Evolutionary conservation across 108 stramenopile species (phyloP).

Genomic region (Cyclostephanos tholiformis): DNA sequence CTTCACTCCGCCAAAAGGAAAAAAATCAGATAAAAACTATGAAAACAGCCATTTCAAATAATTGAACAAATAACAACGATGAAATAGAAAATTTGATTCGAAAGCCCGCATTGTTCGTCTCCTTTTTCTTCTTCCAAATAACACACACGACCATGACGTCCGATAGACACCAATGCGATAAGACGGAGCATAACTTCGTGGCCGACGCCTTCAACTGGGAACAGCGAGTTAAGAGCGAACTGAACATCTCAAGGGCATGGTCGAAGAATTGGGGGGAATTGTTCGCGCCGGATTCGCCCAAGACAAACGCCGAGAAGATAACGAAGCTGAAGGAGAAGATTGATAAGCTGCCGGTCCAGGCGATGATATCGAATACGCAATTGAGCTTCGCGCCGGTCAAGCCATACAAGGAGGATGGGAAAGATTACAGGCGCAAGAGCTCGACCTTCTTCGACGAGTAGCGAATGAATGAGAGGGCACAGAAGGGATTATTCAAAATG

Average conservation of each 20-base stretch:
- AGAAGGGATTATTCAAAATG: neutral
- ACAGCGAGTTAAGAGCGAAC: constrained; percentile 42
- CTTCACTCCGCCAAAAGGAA: no score
- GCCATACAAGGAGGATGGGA: constrained; percentile 23
- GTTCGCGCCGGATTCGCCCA: constrained; percentile 31
- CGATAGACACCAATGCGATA: constrained; percentile 42
- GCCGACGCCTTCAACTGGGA: constrained; percentile 50
- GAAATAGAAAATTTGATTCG: no score
- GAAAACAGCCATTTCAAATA: no score
- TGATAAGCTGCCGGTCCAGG: constrained; percentile 36
- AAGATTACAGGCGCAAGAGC: constrained; percentile 25
- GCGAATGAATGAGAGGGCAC: neutral
- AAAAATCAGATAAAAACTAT: no score
- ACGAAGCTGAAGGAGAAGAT: constrained; percentile 16
- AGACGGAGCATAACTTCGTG: constrained; percentile 40
- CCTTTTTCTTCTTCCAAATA: neutral
- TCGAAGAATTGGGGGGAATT: constrained; percentile 32
- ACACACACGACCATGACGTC: constrained; percentile 9
- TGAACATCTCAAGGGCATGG: constrained; percentile 30
- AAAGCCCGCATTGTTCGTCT: no score
- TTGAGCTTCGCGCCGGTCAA: constrained; percentile 27
- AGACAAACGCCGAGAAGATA: constrained; percentile 34
- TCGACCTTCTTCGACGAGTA: constrained; percentile 17
- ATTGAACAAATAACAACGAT: no score
- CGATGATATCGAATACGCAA: constrained; percentile 39